Percentiles rank a stretch among this genome's conserved stretches.
These are phyloP conservation scores for Komagataella pastoris DNA, from an alignment of 805 yeast genomes.

Conservation along the genomic window DNA sequence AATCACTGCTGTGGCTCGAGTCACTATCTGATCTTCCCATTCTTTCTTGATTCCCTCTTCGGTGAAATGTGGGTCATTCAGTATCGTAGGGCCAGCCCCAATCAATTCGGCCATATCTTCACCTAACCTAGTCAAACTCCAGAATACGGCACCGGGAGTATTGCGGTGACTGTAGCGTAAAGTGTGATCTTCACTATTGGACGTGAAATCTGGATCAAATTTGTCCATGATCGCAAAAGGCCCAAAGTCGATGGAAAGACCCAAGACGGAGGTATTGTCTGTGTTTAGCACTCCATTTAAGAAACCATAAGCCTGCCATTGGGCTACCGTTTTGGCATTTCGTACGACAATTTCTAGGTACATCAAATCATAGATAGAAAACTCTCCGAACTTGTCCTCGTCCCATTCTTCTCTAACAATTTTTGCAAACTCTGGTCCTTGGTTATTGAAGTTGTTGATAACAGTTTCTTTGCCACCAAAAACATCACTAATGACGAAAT, in stretches of 20 bases:
- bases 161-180: slow-evolving; percentile 69
- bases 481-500: slow-evolving; percentile 59
- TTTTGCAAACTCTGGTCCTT: slow-evolving; percentile 12
- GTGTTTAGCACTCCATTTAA: slow-evolving; percentile 91
- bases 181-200: slow-evolving; percentile 76
- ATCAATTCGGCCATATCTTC: slow-evolving; percentile 73
- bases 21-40: slow-evolving; percentile 33
- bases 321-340: slow-evolving; percentile 68
- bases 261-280: slow-evolving; percentile 84
- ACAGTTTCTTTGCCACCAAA: slow-evolving; percentile 25
- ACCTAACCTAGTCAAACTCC: slow-evolving; percentile 79
- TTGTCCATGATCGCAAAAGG: slow-evolving; percentile 88
- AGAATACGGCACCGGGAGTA: slow-evolving; percentile 82
- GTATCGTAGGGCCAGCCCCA: slow-evolving; percentile 50
- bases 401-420: background rate
- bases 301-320: slow-evolving; percentile 88
- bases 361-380: slow-evolving; percentile 55
- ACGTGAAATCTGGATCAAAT: slow-evolving; percentile 70
- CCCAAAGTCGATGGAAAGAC: slow-evolving; percentile 85
- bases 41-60: slow-evolving; percentile 31
- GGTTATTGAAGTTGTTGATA: slow-evolving; percentile 16
- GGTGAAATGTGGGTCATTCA: slow-evolving; percentile 29
- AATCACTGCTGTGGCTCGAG: slow-evolving; percentile 54
- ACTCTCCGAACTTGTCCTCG: slow-evolving; percentile 12
- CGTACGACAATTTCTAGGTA: slow-evolving; percentile 58